phyloP scores from a whole-genome alignment of 345 rosid genomes.

The Salix arbutifolia region DNA sequence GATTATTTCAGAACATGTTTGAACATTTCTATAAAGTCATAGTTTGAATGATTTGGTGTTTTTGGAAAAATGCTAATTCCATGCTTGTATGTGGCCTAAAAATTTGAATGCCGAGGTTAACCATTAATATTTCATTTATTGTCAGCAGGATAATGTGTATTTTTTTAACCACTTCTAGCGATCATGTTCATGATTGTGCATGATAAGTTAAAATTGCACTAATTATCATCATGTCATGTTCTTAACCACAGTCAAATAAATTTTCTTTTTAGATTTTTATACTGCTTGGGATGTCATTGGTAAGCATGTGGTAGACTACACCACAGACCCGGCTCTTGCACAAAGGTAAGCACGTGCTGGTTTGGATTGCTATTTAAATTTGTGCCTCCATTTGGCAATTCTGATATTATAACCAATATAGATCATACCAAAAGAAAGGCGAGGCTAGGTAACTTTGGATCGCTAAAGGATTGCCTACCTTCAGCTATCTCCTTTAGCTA shows the following conservation, averaged over 20 bases:
- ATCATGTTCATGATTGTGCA: neutral
- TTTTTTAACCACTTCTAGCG: neutral
- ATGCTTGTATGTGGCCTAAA: neutral
- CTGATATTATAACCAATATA: neutral
- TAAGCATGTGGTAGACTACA: slow-evolving; percentile 53
- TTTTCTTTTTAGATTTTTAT: slow-evolving; percentile 66
- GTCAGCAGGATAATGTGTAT: too few species aligned
- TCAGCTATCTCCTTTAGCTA: neutral
- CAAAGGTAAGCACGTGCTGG: slow-evolving; percentile 47
- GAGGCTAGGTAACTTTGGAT: slow-evolving; percentile 6
- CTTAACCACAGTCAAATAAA: slow-evolving; percentile 11
- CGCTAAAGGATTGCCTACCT: neutral
- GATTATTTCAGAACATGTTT: neutral
- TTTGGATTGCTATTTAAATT: neutral
- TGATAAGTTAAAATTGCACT: slow-evolving; percentile 2
- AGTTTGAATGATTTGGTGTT: neutral
- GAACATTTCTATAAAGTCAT: neutral
- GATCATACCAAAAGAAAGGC: neutral
- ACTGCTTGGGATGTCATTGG: slow-evolving; percentile 88
- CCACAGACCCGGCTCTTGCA: slow-evolving; percentile 55
- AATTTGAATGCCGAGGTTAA: neutral
- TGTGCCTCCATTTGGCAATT: neutral
- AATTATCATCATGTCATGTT: neutral
- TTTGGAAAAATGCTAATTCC: too few species aligned
- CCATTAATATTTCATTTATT: too few species aligned